Conservation (phyloP, 2,329 filamentous ascomycete species). For the Monascus ruber region DNA sequence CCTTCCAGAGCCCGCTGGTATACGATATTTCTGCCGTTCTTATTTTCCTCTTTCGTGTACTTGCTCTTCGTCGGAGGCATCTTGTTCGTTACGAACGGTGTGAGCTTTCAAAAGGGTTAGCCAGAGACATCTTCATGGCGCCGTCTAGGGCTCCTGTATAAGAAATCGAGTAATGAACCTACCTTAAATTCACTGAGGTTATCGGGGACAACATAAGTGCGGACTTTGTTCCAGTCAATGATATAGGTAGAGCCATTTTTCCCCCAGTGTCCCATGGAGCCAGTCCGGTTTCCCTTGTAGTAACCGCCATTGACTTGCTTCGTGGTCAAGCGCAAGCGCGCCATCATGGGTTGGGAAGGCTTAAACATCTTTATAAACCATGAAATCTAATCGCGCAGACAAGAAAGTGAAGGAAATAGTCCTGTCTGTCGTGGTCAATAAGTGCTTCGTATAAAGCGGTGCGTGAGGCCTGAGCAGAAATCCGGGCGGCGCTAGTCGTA, state of each 20-base stretch:
- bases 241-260: conserved; percentile 45
- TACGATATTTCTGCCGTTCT: conserved; percentile 13
- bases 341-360: conserved; percentile 44
- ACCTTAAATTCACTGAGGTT: conserved; percentile 63
- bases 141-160: neutral
- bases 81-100: conserved; percentile 35
- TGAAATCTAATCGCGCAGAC: neutral
- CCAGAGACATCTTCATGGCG: neutral
- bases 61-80: conserved; percentile 25
- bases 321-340: conserved; percentile 73
- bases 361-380: conserved; percentile 27
- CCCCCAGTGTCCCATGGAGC: conserved; percentile 76
- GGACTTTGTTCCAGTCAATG: conserved; percentile 77
- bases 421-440: conserved; percentile 2
- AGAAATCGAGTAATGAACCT: conserved; percentile 6
- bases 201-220: conserved; percentile 75
- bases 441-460: no score
- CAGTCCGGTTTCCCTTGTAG: conserved; percentile 92
- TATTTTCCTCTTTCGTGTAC: conserved; percentile 22
- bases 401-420: conserved; percentile 11
- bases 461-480: conserved; percentile 2
- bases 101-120: conserved; percentile 22
- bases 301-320: conserved; percentile 88
- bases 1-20: conserved; percentile 21
- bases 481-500: conserved; percentile 12